phyloP scores from a whole-genome alignment of 805 yeast species.

The Saitoella complicata region DNA sequence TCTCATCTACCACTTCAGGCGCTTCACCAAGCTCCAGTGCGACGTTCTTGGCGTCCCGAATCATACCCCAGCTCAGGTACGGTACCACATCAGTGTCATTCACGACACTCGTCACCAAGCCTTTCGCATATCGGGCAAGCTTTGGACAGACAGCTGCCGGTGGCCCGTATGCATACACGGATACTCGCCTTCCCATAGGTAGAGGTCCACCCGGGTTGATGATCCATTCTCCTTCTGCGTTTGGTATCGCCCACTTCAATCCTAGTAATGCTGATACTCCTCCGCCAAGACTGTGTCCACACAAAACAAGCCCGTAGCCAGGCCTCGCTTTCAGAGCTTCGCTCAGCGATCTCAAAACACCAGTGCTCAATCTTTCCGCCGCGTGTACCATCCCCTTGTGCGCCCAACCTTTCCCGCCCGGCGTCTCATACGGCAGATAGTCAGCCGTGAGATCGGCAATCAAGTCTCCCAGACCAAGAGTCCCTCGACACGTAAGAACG shows the following conservation, averaged over 20 bases:
- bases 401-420: conserved; percentile 16
- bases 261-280: conserved; percentile 21
- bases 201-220: conserved; percentile 13
- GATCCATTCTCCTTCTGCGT: conserved; percentile 10
- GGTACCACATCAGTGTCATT: conserved; percentile 22
- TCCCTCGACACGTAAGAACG: conserved; percentile 21
- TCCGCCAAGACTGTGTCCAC: conserved; percentile 23
- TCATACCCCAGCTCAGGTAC: conserved; percentile 19
- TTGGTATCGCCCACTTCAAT: conserved; percentile 15
- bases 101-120: conserved; percentile 19
- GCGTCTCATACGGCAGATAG: conserved; percentile 19
- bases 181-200: conserved; percentile 18
- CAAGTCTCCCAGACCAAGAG: conserved; percentile 21
- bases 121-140: conserved; percentile 14
- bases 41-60: conserved; percentile 19
- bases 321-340: conserved; percentile 16
- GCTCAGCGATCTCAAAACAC: conserved; percentile 16
- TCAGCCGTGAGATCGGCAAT: conserved; percentile 21
- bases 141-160: conserved; percentile 19
- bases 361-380: conserved; percentile 16
- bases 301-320: conserved; percentile 19
- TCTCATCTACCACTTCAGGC: conserved; percentile 14
- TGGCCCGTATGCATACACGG: conserved; percentile 21
- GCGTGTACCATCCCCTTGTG: conserved; percentile 21
- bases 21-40: conserved; percentile 17